Evolutionary conservation across 2,329 filamentous ascomycete genomes (phyloP), one percentile per base, ranked within the genome.

Genomic region (Neocatenulostroma microsporum): DNA sequence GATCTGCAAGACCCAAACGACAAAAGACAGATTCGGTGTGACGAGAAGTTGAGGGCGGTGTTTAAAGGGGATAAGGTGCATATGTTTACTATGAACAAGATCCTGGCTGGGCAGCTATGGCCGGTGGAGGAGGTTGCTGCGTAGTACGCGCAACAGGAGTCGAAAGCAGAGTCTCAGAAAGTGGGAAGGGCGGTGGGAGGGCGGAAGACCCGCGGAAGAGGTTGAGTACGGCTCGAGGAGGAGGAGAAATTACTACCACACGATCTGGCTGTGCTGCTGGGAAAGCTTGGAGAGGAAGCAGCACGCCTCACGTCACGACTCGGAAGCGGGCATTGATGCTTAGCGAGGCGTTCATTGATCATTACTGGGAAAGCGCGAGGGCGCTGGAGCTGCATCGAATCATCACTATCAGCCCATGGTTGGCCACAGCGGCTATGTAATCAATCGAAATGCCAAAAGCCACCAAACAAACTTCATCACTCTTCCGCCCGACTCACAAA

Each of bases 21-120:
- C 66, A 89, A 88, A 61, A 83, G 91, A 15, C 86, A 94, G 50
- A 98, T 98, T 46, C 69, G 78, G 19, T 98, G 91, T 64, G 91
- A 98, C 62, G 85, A 94, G 17, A 79, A 78, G 50, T 82, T 98
- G 82, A 80, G 84, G 42, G 82, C 83, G 5, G 83, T 98, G 6
- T 98, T 98, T 68, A 94, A 94, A 62, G 76, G 83, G 55, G 78
- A 87, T 54, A 84, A 76, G 54, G 83, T 98, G 33, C 86, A 96
- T 63, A 98, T 98, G 91, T 98, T 98, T 63, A 88, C 86, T 50
- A 96, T 98, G 89, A 96, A 94, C 70, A 95, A 95, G 69, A 76
- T 94, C 12, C 77, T 96, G 10, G 86, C 84, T 45, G 80, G 82
- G 58, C 89, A 96, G 55, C 70, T 96, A 25, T 95, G 94, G 57